Evolutionary conservation across 164 flowering plant genomes (phyloP), one percentile per base, ranked within the genome.

Genomic region (Liriodendron chinense): DNA sequence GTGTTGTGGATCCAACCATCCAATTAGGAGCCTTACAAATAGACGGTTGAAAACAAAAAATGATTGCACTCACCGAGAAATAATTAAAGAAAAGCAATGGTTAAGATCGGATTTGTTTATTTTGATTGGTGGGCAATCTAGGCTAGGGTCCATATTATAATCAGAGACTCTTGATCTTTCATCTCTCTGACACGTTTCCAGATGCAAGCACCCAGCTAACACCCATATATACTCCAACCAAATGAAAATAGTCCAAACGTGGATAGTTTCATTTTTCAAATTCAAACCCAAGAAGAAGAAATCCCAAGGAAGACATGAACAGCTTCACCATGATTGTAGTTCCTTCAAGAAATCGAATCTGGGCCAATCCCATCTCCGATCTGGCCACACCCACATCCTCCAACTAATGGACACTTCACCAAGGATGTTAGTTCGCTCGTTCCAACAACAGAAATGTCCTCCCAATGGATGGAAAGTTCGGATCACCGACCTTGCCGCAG

Each of bases 291-390:
- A 23, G 13, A 64, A 64, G 24, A 23, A 21, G 13, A 64, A 6
- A 24, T 64, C 67, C 12, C 25, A 64, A 64, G 28, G 22, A 64
- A 25, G 9, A 64, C 26, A 64, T 1, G 67, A 64, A 64, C 6
- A 65, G 24, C 76, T 85, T 50, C 72, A 82, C 70, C 69, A 67
- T 63, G 77, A 80, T 1, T 87, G 90, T 87, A 68, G 80, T 49
- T 72, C 82, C 69, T 65, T 77, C 47, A 81, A 83, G 34, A 72
- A 72, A 62, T 50, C 74, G 22, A 79, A 68, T 6, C 73, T 70
- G 1, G 47, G 26, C 18, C 28, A 68, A 61, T 18, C 28, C 1
- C 76, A 5, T 1, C 57, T 65, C 5, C 28, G 47, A 16, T 23
- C 43, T 14, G 76, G 47, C 25, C 69, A 70, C 20, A 28, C 68